Base-by-base conservation (phyloP, 768 basidiomycete species). In the Boletus reticuloceps region DNA sequence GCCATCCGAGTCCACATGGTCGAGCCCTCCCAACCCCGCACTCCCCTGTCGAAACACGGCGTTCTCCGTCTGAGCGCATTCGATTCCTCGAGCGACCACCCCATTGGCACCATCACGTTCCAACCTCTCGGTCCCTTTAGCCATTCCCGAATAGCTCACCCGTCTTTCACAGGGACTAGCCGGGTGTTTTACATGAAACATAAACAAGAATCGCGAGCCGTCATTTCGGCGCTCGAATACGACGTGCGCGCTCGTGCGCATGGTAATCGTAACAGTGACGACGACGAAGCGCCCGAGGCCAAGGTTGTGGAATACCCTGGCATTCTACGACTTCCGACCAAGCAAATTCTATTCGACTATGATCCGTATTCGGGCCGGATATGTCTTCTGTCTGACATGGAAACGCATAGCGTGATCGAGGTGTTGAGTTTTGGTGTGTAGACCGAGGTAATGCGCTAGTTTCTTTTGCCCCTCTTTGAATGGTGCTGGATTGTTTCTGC, bases 301-400 rank as follows among this genome's bases (percentile, higher is more conserved):
- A 55, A 42, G 36, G 29, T 47, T 13, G 9, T 34, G 1, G 49
- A 64, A 6, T 56, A 64, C 32, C 46, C 41, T 25, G 51, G 5
- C 10, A 37, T 61, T 25, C 27, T 56, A 7, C 44, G 29, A 4
- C 50, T 47, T 29, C 38, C 58, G 13, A 14, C 41, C 6, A 11
- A 22, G 2, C 46, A 46, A 14, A 20, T 19, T 13, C 25, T 67
- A 13, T 22, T 37, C 31, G 62, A 67, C 47, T 67, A 61, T 40
- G 65, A 66, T 50, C 55, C 63, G 5, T 66, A 67, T 47, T 50
- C 42, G 0, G 65, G 64, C 2, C 53, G 55, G 36, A 37, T 66
- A n/a, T 64, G 59, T 25, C 14, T 67, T 2, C 47, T 16, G 32
- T 47, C 11, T 22, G 0, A 5, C 6, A 34, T 42, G 50, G 12